Evolutionary conservation across 441 rosid genomes (phyloP), one percentile per base, ranked within the genome.

Genomic region (Hura crepitans): DNA sequence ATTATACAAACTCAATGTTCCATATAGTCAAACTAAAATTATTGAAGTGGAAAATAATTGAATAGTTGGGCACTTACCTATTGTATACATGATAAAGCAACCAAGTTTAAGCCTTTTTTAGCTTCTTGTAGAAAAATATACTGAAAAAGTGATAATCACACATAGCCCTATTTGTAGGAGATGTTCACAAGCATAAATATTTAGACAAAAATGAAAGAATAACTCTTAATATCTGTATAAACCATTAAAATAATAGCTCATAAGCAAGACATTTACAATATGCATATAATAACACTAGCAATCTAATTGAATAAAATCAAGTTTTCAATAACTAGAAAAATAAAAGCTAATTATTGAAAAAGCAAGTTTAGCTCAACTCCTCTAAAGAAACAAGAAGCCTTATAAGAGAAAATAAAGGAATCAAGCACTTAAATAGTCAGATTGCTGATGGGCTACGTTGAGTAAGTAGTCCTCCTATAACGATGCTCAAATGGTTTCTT

Each of bases 51-150:
- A n/a, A n/a, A n/a, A n/a, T n/a, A n/a, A n/a, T n/a, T n/a, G n/a
- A n/a, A n/a, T n/a, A n/a, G n/a, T n/a, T n/a, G n/a, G n/a, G n/a
- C n/a, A n/a, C n/a, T n/a, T n/a, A n/a, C n/a, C n/a, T n/a, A n/a
- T n/a, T n/a, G n/a, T n/a, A n/a, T n/a, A n/a, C n/a, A n/a, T n/a
- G n/a, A n/a, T n/a, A n/a, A n/a, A n/a, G n/a, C n/a, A n/a, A n/a
- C n/a, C n/a, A n/a, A n/a, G 92, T 77, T 72, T 85, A 68, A 94
- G 96, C 88, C 90, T 94, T 75, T 81, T 82, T 81, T 94, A 94
- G 78, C 97, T n/a, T n/a, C n/a, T n/a, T n/a, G n/a, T n/a, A n/a
- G n/a, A n/a, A n/a, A n/a, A n/a, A n/a, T n/a, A n/a, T 94, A 76
- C 85, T 90, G 77, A 92, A 92, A 74, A 88, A 86, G 75, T 87